These are phyloP conservation scores for Carpinus fangiana DNA, from an alignment of 306 rosid species.

Conservation along the genomic window DNA sequence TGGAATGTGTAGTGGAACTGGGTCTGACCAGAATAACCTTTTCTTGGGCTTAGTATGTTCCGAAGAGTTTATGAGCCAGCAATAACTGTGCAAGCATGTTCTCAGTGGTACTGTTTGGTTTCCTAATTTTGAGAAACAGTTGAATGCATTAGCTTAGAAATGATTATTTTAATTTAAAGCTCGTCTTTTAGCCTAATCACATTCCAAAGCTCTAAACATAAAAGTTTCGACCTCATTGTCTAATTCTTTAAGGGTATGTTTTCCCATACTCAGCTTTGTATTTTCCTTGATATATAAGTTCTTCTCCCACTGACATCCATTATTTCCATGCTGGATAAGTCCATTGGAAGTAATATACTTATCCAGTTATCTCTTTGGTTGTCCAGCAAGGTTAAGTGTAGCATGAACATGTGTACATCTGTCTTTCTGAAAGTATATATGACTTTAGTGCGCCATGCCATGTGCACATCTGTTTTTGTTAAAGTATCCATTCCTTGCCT, in stretches of 20 bases:
- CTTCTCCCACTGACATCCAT: background rate
- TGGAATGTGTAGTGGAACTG: slow-evolving; percentile 5
- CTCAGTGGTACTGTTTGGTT: background rate
- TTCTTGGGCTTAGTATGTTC: slow-evolving; percentile 7
- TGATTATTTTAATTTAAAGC: background rate
- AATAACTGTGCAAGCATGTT: background rate
- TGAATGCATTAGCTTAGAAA: background rate
- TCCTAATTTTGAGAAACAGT: background rate
- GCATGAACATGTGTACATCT: background rate
- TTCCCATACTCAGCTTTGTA: background rate
- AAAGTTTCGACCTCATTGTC: background rate
- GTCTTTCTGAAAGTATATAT: background rate
- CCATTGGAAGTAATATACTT: background rate
- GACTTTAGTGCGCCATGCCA: background rate
- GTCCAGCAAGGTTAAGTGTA: background rate
- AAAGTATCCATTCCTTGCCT: background rate
- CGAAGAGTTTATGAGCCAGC: background rate
- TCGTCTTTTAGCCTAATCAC: background rate
- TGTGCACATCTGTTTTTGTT: background rate
- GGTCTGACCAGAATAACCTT: slow-evolving; percentile 4
- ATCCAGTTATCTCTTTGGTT: background rate
- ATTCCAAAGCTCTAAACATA: background rate
- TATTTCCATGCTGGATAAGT: background rate
- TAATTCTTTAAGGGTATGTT: background rate
- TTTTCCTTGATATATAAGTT: background rate